phyloP scores from a whole-genome alignment of 305 asterid genomes.

The Fraxinus albicans region DNA sequence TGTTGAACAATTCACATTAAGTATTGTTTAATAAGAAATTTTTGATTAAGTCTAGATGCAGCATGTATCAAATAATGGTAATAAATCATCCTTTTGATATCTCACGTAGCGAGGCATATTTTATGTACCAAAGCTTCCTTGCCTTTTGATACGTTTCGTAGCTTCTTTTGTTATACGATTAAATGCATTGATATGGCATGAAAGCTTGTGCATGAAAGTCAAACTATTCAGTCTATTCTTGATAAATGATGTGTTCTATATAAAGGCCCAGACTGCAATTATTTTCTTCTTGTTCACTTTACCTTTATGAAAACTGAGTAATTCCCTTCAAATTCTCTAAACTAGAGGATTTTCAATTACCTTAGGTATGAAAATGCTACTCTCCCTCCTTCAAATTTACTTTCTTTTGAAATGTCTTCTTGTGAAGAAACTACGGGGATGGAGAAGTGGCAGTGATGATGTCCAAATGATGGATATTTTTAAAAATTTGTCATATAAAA shows the following conservation, averaged over 20 bases:
- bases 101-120: background rate
- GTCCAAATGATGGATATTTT: no score
- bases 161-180: background rate
- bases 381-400: no score
- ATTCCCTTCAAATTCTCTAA: background rate
- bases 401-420: no score
- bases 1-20: background rate
- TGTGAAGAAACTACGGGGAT: no score
- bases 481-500: no score
- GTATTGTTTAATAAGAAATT: background rate
- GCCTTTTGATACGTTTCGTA: background rate
- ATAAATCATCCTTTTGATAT: background rate
- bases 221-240: background rate
- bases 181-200: background rate
- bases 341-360: background rate
- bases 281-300: background rate
- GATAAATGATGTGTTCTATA: background rate
- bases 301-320: background rate
- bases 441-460: no score
- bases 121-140: background rate
- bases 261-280: background rate
- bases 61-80: background rate
- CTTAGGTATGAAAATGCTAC: no score
- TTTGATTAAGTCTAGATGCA: background rate
- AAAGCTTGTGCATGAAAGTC: background rate